Conservation (phyloP, 2,329 filamentous ascomycete genomes). For the Leptographium radiaticola region DNA sequence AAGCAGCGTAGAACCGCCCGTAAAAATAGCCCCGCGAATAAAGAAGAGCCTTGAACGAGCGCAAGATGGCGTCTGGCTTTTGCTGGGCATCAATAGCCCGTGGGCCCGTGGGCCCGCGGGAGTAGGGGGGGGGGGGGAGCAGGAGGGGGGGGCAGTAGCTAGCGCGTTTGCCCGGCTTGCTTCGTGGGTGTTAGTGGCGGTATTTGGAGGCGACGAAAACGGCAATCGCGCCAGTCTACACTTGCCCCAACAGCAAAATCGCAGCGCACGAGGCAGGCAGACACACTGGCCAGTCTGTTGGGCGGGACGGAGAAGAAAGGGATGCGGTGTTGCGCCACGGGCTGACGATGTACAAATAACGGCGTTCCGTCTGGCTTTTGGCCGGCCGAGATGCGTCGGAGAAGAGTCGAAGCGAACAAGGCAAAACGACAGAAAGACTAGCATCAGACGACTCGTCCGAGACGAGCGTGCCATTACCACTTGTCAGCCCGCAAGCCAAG, state of each 20-base stretch:
- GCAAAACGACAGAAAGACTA: neutral
- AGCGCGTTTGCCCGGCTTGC: neutral
- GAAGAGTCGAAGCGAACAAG: neutral
- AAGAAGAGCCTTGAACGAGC: neutral
- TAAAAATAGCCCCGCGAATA: neutral
- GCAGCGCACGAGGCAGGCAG: neutral
- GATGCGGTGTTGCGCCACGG: neutral
- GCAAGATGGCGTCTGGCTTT: no score
- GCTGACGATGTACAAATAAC: neutral
- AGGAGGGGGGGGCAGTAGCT: neutral
- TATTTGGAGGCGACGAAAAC: conserved; percentile 9
- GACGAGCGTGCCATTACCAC: no score
- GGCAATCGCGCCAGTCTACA: conserved; percentile 2
- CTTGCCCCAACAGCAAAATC: neutral
- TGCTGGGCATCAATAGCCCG: no score
- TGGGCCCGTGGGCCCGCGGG: no score
- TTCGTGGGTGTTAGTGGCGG: conserved; percentile 1
- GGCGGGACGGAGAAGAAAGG: neutral
- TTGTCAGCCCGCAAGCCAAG: no score
- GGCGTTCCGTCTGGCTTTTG: neutral
- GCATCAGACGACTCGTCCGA: no score
- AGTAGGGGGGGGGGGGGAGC: neutral
- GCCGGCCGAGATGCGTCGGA: neutral
- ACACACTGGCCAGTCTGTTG: neutral
- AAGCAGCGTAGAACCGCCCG: neutral